phyloP scores from a whole-genome alignment of 768 basidiomycete genomes.

The Leucocoprinus leucothites region DNA sequence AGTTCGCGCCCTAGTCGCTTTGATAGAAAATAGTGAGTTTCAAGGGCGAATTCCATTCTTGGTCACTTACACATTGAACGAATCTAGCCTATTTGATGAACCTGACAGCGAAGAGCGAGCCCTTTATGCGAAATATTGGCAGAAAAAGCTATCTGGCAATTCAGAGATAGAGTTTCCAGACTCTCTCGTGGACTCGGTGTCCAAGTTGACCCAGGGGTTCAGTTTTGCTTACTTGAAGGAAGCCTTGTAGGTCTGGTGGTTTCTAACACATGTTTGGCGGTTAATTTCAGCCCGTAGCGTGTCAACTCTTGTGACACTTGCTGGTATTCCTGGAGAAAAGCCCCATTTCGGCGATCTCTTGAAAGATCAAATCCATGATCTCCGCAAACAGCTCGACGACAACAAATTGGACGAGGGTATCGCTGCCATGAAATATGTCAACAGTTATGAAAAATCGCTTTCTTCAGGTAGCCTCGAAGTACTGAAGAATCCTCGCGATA shows the following conservation, averaged over 20 bases:
- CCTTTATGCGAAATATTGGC: constrained; percentile 78
- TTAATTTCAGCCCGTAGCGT: constrained; percentile 41
- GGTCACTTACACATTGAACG: not conserved
- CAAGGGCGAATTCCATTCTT: not conserved
- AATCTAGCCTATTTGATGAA: constrained; percentile 62
- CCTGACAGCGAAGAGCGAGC: constrained; percentile 62
- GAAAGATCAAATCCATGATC: constrained; percentile 54
- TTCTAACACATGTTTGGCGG: not conserved
- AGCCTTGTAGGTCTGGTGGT: constrained; percentile 61
- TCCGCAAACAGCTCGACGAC: constrained; percentile 69
- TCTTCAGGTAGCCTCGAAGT: not conserved
- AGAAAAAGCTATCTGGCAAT: constrained; percentile 66
- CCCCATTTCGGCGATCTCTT: constrained; percentile 49
- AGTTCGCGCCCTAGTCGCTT: constrained; percentile 80
- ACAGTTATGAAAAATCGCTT: constrained; percentile 32
- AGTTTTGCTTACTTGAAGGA: constrained; percentile 90
- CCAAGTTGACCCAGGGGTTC: constrained; percentile 59
- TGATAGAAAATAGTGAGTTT: constrained; percentile 78
- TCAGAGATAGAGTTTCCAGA: constrained; percentile 66
- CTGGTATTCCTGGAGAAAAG: constrained; percentile 46
- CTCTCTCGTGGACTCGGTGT: constrained; percentile 55
- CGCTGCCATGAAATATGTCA: not conserved
- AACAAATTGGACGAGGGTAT: not conserved
- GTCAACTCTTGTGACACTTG: constrained; percentile 67
- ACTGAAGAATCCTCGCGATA: constrained; percentile 11